Conservation (phyloP, 768 basidiomycete species). For the Hericium alpestre region DNA sequence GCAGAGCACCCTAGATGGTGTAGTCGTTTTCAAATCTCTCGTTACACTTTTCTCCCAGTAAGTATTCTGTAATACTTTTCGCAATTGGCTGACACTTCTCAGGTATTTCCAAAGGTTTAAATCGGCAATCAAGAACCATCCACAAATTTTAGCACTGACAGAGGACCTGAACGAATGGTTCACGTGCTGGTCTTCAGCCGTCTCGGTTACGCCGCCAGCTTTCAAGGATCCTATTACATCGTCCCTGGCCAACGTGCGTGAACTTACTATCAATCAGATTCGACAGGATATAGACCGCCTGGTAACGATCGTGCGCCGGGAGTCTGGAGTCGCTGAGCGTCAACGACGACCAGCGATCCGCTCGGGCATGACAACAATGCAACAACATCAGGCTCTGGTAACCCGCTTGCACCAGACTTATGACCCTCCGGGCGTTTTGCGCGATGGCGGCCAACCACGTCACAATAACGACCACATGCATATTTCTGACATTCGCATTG, state of each 20-base stretch:
- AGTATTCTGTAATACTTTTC: neutral
- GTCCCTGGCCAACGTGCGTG: constrained; percentile 21
- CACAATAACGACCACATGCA: constrained; percentile 60
- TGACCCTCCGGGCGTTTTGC: constrained; percentile 45
- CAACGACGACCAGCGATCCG: neutral
- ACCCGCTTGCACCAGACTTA: constrained; percentile 32
- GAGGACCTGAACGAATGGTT: constrained; percentile 35
- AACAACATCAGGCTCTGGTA: constrained; percentile 25
- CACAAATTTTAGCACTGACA: constrained; percentile 31
- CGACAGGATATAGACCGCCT: constrained; percentile 24
- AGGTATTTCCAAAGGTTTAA: constrained; percentile 54
- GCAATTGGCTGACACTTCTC: neutral
- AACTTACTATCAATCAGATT: constrained; percentile 27
- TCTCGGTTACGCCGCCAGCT: constrained; percentile 25
- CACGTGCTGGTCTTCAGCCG: constrained; percentile 33
- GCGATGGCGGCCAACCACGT: constrained; percentile 35
- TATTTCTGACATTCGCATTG: constrained; percentile 50
- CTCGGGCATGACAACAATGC: constrained; percentile 7
- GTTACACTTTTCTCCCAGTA: constrained; percentile 14
- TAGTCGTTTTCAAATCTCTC: constrained; percentile 22
- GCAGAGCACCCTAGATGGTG: constrained; percentile 15
- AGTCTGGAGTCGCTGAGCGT: constrained; percentile 26
- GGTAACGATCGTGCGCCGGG: constrained; percentile 39
- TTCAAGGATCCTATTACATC: constrained; percentile 37
- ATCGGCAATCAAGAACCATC: constrained; percentile 36